phyloP scores from a whole-genome alignment of 176 grass and related monocot genomes.

The Raddia guianensis region DNA sequence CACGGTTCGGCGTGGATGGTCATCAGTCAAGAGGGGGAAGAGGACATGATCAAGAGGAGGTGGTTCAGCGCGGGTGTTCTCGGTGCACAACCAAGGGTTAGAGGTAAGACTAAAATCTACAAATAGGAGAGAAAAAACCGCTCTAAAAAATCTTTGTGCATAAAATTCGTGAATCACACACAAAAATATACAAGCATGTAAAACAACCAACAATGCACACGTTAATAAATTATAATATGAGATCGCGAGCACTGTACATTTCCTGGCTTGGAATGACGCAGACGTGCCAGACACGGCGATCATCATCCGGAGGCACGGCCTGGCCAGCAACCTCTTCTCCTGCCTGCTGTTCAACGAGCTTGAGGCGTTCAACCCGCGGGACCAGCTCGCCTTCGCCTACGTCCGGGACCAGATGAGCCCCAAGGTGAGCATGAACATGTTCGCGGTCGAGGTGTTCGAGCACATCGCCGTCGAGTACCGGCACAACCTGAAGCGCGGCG shows the following conservation, averaged over 20 bases:
- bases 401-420: constrained; percentile 78
- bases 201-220: no score
- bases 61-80: no score
- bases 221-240: no score
- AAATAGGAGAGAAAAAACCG: no score
- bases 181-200: no score
- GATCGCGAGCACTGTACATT: background rate
- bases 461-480: constrained; percentile 82
- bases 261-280: constrained; percentile 24
- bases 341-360: constrained; percentile 95
- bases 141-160: no score
- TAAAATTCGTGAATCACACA: no score
- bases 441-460: constrained; percentile 87
- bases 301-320: constrained; percentile 77
- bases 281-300: constrained; percentile 95
- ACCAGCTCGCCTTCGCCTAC: constrained; percentile 87
- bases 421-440: constrained; percentile 80
- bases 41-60: no score
- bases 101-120: no score
- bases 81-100: no score
- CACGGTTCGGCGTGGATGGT: no score
- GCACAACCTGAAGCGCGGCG: constrained; percentile 65
- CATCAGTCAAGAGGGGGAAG: no score
- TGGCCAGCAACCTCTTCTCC: constrained; percentile 74
- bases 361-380: constrained; percentile 82